These are phyloP conservation scores for Limnomonas spitsbergensis DNA, from an alignment of 139 green algal genomes.

Conservation along the genomic window DNA sequence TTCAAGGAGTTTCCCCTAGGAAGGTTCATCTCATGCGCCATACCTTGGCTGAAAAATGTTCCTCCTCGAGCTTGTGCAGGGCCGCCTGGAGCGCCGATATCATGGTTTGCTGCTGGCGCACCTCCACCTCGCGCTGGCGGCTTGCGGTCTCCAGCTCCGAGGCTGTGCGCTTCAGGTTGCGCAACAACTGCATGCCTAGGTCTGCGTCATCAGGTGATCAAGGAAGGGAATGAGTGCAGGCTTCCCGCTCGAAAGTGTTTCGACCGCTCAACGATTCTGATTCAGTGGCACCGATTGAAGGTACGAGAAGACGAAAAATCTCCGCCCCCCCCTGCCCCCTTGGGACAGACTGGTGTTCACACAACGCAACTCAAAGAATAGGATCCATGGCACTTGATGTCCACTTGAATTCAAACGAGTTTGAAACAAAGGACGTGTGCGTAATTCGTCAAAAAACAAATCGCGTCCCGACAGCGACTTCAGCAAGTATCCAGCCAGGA, in stretches of 20 bases:
- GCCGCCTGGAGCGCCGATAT: background rate
- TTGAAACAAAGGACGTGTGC: too few relatives aligned
- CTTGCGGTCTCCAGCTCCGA: background rate
- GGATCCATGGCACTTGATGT: too few relatives aligned
- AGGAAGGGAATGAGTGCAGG: background rate
- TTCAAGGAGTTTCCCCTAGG: background rate
- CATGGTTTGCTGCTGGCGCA: background rate
- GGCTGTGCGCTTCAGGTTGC: background rate
- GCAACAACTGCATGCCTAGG: background rate
- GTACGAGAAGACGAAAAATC: too few relatives aligned
- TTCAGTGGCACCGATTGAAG: background rate
- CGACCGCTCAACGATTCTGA: background rate
- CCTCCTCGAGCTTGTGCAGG: background rate
- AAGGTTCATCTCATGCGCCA: background rate
- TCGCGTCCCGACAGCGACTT: too few relatives aligned
- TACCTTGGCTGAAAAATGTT: background rate
- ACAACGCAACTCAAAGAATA: too few relatives aligned
- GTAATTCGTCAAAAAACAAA: too few relatives aligned
- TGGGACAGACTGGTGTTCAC: too few relatives aligned
- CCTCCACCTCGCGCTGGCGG: background rate
- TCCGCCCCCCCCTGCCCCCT: too few relatives aligned
- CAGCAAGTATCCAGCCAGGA: too few relatives aligned
- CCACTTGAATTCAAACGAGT: too few relatives aligned
- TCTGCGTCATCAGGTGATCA: background rate
- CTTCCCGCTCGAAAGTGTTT: background rate